phyloP scores from a whole-genome alignment of 2,329 filamentous ascomycete genomes.

The Neonectria neomacrospora region DNA sequence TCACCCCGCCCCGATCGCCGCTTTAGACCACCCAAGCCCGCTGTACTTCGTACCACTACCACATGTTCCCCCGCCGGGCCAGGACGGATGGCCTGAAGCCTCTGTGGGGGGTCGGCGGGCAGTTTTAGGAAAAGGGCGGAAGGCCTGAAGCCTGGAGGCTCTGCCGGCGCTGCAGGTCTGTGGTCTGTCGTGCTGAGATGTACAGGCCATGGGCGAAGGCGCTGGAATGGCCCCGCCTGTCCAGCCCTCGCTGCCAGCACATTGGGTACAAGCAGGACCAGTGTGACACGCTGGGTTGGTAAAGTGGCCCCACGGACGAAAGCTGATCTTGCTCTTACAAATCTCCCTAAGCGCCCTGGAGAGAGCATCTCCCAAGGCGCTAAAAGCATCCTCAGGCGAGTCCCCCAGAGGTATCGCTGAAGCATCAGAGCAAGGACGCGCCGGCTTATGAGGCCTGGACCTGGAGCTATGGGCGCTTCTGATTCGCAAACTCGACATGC shows the following conservation, averaged over 20 bases:
- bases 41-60: neutral
- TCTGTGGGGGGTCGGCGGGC: neutral
- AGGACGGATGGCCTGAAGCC: neutral
- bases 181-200: constrained; percentile 42
- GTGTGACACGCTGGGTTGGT: constrained; percentile 23
- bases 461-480: constrained; percentile 23
- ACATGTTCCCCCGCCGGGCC: neutral
- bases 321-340: constrained; percentile 15
- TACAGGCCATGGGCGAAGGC: constrained; percentile 45
- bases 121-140: neutral
- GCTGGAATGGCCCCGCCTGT: constrained; percentile 45
- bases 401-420: constrained; percentile 43
- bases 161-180: neutral
- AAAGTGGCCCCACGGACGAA: constrained; percentile 11
- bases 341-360: constrained; percentile 39
- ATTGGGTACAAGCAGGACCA: constrained; percentile 37
- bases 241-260: constrained; percentile 30
- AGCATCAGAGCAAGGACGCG: constrained; percentile 38
- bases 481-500: constrained; percentile 32
- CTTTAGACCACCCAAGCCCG: neutral
- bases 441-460: constrained; percentile 28
- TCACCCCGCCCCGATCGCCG: neutral
- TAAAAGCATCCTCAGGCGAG: constrained; percentile 35
- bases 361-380: constrained; percentile 37
- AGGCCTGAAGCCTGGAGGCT: neutral